These are phyloP conservation scores for Lachnellula hyalina DNA, from an alignment of 2,329 filamentous ascomycete species.

Conservation along the genomic window DNA sequence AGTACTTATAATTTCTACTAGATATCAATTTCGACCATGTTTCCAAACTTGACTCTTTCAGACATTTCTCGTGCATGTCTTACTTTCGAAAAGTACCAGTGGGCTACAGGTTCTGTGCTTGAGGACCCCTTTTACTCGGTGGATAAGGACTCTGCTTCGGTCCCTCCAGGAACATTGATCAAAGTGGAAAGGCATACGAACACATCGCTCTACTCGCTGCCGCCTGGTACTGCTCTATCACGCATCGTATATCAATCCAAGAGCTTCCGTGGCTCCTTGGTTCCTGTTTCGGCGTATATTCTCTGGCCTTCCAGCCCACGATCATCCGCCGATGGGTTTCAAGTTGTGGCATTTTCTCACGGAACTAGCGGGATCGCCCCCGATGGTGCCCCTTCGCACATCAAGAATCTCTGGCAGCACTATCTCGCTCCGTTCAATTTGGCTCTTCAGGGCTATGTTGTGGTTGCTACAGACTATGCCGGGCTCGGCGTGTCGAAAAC, in stretches of 20 bases:
- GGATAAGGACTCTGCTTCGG: background rate
- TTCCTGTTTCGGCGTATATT: slow-evolving; percentile 3
- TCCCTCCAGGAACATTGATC: background rate
- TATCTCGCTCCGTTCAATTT: slow-evolving; percentile 36
- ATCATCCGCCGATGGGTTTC: background rate
- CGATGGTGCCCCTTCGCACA: slow-evolving; percentile 37
- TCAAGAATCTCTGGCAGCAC: slow-evolving; percentile 38
- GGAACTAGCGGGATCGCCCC: slow-evolving; percentile 39
- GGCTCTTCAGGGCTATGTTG: slow-evolving; percentile 39
- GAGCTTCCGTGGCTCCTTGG: background rate
- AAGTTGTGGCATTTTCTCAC: slow-evolving; percentile 27
- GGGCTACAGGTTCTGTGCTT: background rate
- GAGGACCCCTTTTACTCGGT: background rate
- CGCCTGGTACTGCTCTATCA: slow-evolving; percentile 1
- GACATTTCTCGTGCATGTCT: background rate
- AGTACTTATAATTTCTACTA: too few species aligned
- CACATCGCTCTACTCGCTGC: background rate
- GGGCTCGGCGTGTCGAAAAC: slow-evolving; percentile 37
- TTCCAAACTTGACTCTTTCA: background rate
- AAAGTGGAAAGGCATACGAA: background rate
- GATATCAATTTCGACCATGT: background rate
- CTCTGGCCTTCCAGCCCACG: slow-evolving; percentile 3
- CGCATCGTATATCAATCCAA: slow-evolving; percentile 4
- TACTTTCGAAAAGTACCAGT: background rate
- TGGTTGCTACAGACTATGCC: slow-evolving; percentile 41